phyloP scores from a whole-genome alignment of 768 basidiomycete genomes.

The Gelatoporia subvermispora region DNA sequence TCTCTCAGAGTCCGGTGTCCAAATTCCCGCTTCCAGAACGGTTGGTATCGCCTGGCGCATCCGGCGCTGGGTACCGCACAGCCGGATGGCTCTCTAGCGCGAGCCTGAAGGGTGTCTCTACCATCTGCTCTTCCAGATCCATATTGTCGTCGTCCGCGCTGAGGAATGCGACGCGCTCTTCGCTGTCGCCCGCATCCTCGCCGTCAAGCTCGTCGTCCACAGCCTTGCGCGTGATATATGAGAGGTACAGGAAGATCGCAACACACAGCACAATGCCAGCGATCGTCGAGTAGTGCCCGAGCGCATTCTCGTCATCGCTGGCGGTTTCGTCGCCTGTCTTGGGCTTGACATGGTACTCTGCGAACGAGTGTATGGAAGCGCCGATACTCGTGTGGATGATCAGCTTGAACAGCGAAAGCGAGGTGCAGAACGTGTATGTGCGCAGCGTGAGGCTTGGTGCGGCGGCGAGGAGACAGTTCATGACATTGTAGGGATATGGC shows the following conservation, averaged over 20 bases:
- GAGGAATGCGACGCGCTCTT: slow-evolving; percentile 54
- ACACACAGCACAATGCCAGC: slow-evolving; percentile 67
- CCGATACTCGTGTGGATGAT: slow-evolving; percentile 89
- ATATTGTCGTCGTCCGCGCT: slow-evolving; percentile 23
- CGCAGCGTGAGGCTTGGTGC: slow-evolving; percentile 75
- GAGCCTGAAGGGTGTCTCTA: slow-evolving; percentile 6
- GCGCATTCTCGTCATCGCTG: slow-evolving; percentile 42
- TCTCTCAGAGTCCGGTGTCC: not conserved
- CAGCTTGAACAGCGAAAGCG: slow-evolving; percentile 82
- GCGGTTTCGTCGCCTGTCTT: slow-evolving; percentile 23
- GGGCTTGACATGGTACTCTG: slow-evolving; percentile 47
- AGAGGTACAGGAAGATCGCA: slow-evolving; percentile 74
- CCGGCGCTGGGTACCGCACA: not conserved
- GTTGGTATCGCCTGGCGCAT: too few relatives aligned
- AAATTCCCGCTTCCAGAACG: not conserved
- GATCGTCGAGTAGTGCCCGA: slow-evolving; percentile 60
- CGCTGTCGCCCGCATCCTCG: slow-evolving; percentile 35
- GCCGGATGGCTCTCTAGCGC: slow-evolving; percentile 9
- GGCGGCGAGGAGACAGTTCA: slow-evolving; percentile 90
- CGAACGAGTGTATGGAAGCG: slow-evolving; percentile 80
- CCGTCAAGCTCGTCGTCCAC: slow-evolving; percentile 52
- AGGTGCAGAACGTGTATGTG: slow-evolving; percentile 78
- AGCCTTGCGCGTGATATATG: slow-evolving; percentile 67
- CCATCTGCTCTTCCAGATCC: slow-evolving; percentile 17
- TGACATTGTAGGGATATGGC: slow-evolving; percentile 92